Evolutionary conservation across 225 moss, liverwort and hornwort genomes (phyloP), one percentile per base, ranked within the genome.

Genomic region (Ulota crispa): DNA sequence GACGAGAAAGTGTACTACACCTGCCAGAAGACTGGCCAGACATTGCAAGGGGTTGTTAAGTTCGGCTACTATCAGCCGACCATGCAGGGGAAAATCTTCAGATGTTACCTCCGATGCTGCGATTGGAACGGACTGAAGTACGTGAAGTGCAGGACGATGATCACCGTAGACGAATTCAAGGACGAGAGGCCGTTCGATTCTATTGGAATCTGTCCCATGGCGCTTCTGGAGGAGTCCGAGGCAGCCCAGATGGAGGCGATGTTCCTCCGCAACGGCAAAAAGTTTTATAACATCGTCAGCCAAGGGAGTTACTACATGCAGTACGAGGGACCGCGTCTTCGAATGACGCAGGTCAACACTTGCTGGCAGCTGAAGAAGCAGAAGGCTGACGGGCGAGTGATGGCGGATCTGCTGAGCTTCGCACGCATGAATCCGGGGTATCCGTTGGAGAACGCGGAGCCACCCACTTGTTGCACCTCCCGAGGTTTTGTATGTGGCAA

Each of bases 381-480:
- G 76, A 91, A 89, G 61, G 89, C 91, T 7, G 89, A 89, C 13
- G 94, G 92, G 27, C 80, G 94, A 30, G 92, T 92, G 70, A 92
- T 94, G 89, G 86, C 78, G 66, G 94, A 94, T 52, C 83, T 91
- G 5, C 56, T 87, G 18, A 92, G 88, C 80, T 94, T 91, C 13
- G 92, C 94, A 13, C 77, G 89, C 34, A 92, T 89, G 91, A 94
- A 92, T 50, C 91, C 92, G 1, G 84, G 64, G 1, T 92, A 89
- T 13, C 85, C 86, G 0, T 72, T 94, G 41, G 64, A 53, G 5
- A 91, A 79, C 60, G 92, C 91, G 7, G 36, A 78, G 81, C 90
- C 92, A 4, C 85, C 83, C 2, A 86, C 83, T 24, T 53, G 76
- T 68, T 79, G 76, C 72, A 23, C 28, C 16, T 37, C 70, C 7